Evolutionary conservation across 805 yeast genomes (phyloP), one percentile per base, ranked within the genome.

Genomic region (Saturnispora saitoi): DNA sequence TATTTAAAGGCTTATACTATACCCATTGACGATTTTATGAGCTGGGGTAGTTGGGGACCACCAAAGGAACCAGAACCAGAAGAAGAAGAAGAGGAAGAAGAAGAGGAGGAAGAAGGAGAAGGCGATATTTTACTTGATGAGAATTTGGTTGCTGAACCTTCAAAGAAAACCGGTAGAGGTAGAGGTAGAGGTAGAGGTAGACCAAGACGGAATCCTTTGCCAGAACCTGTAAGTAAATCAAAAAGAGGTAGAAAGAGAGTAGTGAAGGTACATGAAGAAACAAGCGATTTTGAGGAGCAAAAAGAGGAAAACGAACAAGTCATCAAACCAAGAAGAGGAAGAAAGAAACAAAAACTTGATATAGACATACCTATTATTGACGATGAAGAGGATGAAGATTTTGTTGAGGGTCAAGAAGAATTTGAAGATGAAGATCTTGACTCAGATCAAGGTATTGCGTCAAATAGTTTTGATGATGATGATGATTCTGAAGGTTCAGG

Each of bases 1-100:
- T 63, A 62, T 47, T 52, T 59, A 14, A 55, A 56, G 43, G 63
- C 66, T 3, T 48, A 56, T 31, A 74, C 76, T 32, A 77, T 82
- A 2, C 74, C 78, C 1, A 64, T 70, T 15, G 77, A 74, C 32
- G 78, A 70, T 28, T 71, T 74, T 52, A 70, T 69, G 9, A 57
- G 58, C 37, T 70, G 57, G 62, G 75, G 70, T 22, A 67, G 70
- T 48, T 60, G 64, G 56, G 78, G 75, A 1, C 69, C 66, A 51
- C 71, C 72, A 4, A 50, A 36, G 3, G 47, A 40, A n/a, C 53
- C 49, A n/a, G 57, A 46, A 46, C 48, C 45, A 10, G 43, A 51
- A 12, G 48, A 40, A 14, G 51, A 48, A 9, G 50, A 42, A 3
- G 49, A 41, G n/a, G 22, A 36, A 15, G 47, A n/a, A 46, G 48